phyloP scores from a whole-genome alignment of 2,329 filamentous ascomycete species.

The Scolecobasidium constrictum region DNA sequence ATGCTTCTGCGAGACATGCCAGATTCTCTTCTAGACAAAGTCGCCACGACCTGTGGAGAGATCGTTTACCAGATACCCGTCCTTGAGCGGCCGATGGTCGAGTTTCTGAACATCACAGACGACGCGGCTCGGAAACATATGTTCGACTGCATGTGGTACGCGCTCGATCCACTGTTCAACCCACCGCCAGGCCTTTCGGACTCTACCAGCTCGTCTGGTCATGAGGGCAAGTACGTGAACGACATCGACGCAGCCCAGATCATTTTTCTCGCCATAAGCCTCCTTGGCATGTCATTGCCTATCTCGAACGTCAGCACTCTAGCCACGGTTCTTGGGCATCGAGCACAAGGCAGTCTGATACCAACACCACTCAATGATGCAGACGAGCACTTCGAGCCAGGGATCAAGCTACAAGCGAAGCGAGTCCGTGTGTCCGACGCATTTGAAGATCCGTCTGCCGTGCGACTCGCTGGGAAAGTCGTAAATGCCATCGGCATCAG shows the following conservation, averaged over 20 bases:
- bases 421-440: conserved; percentile 18
- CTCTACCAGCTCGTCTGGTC: conserved; percentile 14
- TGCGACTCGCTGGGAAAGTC: conserved; percentile 38
- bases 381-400: conserved; percentile 19
- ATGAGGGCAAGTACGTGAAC: conserved; percentile 16
- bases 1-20: not conserved
- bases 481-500: conserved; percentile 38
- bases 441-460: conserved; percentile 40
- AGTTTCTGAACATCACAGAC: conserved; percentile 24
- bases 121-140: conserved; percentile 22
- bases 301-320: conserved; percentile 27
- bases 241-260: conserved; percentile 29
- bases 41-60: not conserved
- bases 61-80: not conserved
- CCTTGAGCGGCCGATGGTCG: not conserved
- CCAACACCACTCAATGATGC: conserved; percentile 19
- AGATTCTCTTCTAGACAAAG: not conserved
- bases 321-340: conserved; percentile 29
- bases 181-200: conserved; percentile 21
- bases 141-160: conserved; percentile 25
- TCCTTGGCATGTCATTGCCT: conserved; percentile 18
- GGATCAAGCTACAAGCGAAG: conserved; percentile 21
- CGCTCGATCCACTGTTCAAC: conserved; percentile 21
- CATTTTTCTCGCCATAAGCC: conserved; percentile 28
- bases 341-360: conserved; percentile 12